These are phyloP conservation scores for Fusarium sp. DNA, from an alignment of 2,329 filamentous ascomycete species.

Conservation along the genomic window DNA sequence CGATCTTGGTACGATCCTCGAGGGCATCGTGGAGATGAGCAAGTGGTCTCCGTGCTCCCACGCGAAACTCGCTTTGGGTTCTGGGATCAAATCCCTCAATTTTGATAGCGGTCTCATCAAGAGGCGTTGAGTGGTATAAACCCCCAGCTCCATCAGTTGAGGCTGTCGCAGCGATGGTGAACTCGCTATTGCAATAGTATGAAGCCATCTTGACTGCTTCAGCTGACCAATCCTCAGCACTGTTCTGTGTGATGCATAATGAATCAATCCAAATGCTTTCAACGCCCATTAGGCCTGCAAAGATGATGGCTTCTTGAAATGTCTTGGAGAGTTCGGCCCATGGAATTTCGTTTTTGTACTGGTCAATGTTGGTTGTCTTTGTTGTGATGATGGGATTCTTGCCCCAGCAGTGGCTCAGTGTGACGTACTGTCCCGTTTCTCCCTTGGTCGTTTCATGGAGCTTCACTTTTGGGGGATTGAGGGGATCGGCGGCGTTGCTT, in stretches of 20 bases:
- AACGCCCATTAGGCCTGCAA: not conserved
- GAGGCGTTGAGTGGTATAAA: not conserved
- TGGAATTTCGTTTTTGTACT: not conserved
- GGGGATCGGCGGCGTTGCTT: not conserved
- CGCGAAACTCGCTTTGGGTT: not conserved
- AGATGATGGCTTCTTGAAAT: not conserved
- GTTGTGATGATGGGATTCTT: conserved; percentile 8
- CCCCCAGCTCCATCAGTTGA: conserved; percentile 1
- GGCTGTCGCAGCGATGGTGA: conserved; percentile 1
- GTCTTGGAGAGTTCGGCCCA: conserved; percentile 6
- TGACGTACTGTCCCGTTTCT: not conserved
- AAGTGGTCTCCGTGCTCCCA: not conserved
- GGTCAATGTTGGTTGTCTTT: not conserved
- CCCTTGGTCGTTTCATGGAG: not conserved
- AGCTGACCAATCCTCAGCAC: not conserved
- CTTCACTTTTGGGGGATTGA: not conserved
- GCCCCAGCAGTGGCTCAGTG: conserved; percentile 7
- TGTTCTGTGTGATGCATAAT: conserved; percentile 11
- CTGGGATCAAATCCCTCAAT: not conserved
- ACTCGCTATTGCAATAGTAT: conserved; percentile 8
- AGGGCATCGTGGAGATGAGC: conserved; percentile 1
- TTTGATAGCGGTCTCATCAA: not conserved
- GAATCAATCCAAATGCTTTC: conserved; percentile 13
- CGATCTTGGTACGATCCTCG: not conserved
- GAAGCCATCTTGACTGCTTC: conserved; percentile 13